Evolutionary conservation across 2,329 filamentous ascomycete genomes (phyloP), one percentile per base, ranked within the genome.

Genomic region (Apiospora aurea): DNA sequence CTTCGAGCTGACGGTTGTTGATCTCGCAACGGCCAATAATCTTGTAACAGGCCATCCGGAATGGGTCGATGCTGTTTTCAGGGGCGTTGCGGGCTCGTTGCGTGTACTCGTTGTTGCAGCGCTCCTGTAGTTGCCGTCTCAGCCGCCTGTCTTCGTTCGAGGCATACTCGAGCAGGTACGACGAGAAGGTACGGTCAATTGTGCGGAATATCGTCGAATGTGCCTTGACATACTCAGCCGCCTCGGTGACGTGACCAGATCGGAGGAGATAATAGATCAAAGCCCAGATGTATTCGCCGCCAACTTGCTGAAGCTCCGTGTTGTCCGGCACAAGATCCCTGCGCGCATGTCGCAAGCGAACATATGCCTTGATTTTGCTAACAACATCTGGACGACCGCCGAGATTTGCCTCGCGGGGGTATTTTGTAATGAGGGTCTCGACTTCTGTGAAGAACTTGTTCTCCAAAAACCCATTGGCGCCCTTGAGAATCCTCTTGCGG

Each of bases 11-110:
- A 74, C 91, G 88, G 81, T 91, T 91, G 78, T 84, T 86, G 38
- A 93, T 83, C 77, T 92, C 91, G 76, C 91, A 92, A 66, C 91
- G 94, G 66, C 97, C 96, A 77, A 99, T 93, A 74, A 99, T 92
- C 87, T 99, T 98, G 87, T 98, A 98, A 81, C 96, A 98, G 67
- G 96, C 95, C 91, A 97, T 95, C 70, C 95, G 92, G 85, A 97
- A 99, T 38, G 96, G 96, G 80, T 99, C 96, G 75, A 97, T 91
- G 1, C 94, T 93, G 79, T 95, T 92, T 72, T 96, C 94, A 0
- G 94, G 93, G 0, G 94, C 94, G 78, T 97, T 94, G 75, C 94
- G 92, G 38, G 92, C 89, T 66, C 95, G 92, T 80, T 97, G 94
- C 69, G 93, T 93, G 82, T 97, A 98, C 79, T 98, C 95, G 74